phyloP scores from a whole-genome alignment of 2,329 filamentous ascomycete genomes.

The Colletotrichum shisoi region DNA sequence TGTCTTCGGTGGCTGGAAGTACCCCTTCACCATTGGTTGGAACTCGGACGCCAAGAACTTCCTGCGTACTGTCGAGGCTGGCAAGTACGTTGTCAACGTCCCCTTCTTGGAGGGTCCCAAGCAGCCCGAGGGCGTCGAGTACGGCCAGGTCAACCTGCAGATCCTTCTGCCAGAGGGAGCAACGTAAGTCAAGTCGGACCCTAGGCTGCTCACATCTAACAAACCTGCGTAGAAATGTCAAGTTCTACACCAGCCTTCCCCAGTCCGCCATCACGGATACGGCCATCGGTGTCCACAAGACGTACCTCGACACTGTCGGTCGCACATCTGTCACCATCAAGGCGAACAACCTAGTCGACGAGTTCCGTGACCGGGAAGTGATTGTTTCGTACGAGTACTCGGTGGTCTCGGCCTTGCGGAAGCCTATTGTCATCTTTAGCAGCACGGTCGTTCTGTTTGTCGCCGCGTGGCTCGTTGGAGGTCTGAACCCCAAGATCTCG shows the following conservation, averaged over 20 bases:
- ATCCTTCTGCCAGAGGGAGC: conserved; percentile 92
- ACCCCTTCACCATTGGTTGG: conserved; percentile 96
- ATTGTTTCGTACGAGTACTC: conserved; percentile 90
- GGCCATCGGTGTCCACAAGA: conserved; percentile 72
- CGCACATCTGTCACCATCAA: conserved; percentile 83
- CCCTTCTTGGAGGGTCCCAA: conserved; percentile 94
- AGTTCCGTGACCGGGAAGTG: conserved; percentile 82
- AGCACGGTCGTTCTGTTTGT: conserved; percentile 78
- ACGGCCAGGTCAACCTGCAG: conserved; percentile 79
- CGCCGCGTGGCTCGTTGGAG: conserved; percentile 76
- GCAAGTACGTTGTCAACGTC: conserved; percentile 81
- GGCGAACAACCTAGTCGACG: conserved; percentile 87
- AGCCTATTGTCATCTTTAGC: conserved; percentile 82
- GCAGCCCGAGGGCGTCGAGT: conserved; percentile 83
- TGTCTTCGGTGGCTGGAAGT: conserved; percentile 98
- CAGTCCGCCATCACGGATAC: conserved; percentile 66
- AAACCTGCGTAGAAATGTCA: conserved; percentile 73
- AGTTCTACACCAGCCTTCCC: conserved; percentile 78
- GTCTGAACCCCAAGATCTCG: conserved; percentile 80
- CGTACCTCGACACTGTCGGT: conserved; percentile 92
- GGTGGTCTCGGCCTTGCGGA: conserved; percentile 76
- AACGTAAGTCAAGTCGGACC: conserved; percentile 63
- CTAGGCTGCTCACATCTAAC: conserved; percentile 42
- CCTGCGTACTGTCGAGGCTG: conserved; percentile 69
- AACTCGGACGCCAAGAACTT: conserved; percentile 83